Conservation (phyloP, 352 stramenopile species). For the Thalassiosira pacifica region DNA sequence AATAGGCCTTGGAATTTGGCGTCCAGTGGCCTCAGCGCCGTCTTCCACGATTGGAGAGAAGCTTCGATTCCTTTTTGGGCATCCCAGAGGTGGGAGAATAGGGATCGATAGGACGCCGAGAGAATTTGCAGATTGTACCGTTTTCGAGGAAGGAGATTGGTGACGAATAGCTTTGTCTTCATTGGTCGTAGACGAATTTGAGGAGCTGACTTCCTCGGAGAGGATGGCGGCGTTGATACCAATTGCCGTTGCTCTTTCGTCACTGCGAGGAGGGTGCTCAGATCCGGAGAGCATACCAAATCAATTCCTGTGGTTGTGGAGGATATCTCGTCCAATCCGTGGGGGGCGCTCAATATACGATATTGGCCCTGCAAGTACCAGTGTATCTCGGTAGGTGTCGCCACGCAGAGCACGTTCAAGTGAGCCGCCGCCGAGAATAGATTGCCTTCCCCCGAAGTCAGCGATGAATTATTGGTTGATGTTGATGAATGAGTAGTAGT, state of each 20-base stretch:
- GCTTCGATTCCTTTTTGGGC: constrained; percentile 54
- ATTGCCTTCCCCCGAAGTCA: no score
- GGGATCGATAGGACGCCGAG: constrained; percentile 69
- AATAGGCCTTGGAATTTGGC: constrained; percentile 72
- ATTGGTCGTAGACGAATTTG: background rate
- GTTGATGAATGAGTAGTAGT: background rate
- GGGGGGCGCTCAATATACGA: constrained; percentile 48
- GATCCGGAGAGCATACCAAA: constrained; percentile 67
- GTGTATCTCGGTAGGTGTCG: constrained; percentile 60
- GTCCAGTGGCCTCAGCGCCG: constrained; percentile 77
- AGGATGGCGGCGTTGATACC: background rate
- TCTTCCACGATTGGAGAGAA: constrained; percentile 66
- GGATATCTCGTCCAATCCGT: constrained; percentile 29
- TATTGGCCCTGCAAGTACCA: constrained; percentile 81
- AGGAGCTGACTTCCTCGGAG: background rate
- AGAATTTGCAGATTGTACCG: constrained; percentile 75
- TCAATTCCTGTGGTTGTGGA: constrained; percentile 16
- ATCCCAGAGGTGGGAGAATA: constrained; percentile 65
- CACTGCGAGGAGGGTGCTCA: constrained; percentile 62
- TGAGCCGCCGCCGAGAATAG: constrained; percentile 24
- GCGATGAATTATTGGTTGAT: no score
- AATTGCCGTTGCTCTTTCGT: no score
- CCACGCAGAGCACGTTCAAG: constrained; percentile 77
- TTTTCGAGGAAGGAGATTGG: constrained; percentile 65
- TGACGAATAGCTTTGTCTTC: constrained; percentile 64